Percentiles rank a stretch among this genome's conserved stretches.
These are phyloP conservation scores for Pythium coloratum DNA, from an alignment of 352 stramenopile genomes.

Conservation along the genomic window DNA sequence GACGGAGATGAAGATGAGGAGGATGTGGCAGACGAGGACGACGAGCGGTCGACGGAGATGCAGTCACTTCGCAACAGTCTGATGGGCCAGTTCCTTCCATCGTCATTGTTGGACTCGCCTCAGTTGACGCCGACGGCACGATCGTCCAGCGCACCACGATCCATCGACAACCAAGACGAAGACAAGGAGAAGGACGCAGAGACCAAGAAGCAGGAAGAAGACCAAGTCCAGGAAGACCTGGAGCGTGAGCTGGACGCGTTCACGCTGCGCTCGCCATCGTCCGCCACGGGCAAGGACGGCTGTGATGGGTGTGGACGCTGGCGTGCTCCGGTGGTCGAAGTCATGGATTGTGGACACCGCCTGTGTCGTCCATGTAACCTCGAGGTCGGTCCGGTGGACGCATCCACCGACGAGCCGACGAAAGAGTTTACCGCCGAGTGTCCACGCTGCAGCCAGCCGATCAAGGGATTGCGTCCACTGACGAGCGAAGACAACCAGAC, in stretches of 20 bases:
- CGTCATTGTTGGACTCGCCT: slow-evolving; percentile 75
- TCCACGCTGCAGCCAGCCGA: slow-evolving; percentile 14
- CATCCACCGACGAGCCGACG: slow-evolving; percentile 14
- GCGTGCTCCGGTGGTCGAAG: slow-evolving; percentile 19
- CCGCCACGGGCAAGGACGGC: background rate
- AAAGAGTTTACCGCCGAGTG: slow-evolving; percentile 6
- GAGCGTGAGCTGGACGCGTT: slow-evolving; percentile 23
- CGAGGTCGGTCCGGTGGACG: slow-evolving; percentile 1
- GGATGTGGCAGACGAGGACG: slow-evolving; percentile 41
- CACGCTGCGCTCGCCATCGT: slow-evolving; percentile 10
- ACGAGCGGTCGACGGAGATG: slow-evolving; percentile 55
- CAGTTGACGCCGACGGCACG: slow-evolving; percentile 68
- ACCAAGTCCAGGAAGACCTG: slow-evolving; percentile 9
- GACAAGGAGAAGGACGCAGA: background rate
- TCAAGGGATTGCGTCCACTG: slow-evolving; percentile 10
- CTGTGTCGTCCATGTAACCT: slow-evolving; percentile 26
- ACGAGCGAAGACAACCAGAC: slow-evolving; percentile 24
- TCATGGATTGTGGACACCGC: slow-evolving; percentile 26
- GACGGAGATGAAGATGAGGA: slow-evolving; percentile 22
- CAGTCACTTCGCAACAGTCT: slow-evolving; percentile 67
- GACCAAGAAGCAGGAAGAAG: background rate
- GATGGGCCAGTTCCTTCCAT: slow-evolving; percentile 81
- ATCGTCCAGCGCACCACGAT: slow-evolving; percentile 3
- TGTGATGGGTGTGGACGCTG: slow-evolving; percentile 23
- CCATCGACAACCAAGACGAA: slow-evolving; percentile 19